Evolutionary conservation across 805 yeast genomes (phyloP).

Genomic region (Candida argentea): DNA sequence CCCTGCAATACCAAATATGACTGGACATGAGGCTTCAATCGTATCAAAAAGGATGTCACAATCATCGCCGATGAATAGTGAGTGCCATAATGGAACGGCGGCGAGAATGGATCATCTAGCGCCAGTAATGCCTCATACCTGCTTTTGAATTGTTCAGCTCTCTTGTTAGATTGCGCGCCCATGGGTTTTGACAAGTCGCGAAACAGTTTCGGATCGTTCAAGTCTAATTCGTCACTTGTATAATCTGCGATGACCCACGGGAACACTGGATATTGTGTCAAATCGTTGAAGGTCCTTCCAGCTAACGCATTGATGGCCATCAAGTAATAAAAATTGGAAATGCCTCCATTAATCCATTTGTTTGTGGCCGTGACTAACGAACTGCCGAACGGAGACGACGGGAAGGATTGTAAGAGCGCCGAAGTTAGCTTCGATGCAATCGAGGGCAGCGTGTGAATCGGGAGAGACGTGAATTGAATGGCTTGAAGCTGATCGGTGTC

Average conservation of each 20-base stretch:
- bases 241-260: constrained; percentile 90
- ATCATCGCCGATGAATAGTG: constrained; percentile 94
- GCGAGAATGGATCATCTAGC: constrained; percentile 45
- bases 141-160: constrained; percentile 58
- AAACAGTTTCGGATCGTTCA: constrained; percentile 48
- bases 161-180: constrained; percentile 69
- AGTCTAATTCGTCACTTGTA: constrained; percentile 57
- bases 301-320: constrained; percentile 76
- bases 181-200: constrained; percentile 80
- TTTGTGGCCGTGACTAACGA: constrained; percentile 41
- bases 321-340: constrained; percentile 75
- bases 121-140: constrained; percentile 63
- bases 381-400: constrained; percentile 12
- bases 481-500: constrained; percentile 50
- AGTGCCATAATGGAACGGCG: constrained; percentile 87
- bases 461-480: constrained; percentile 20
- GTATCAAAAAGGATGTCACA: constrained; percentile 68
- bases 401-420: constrained; percentile 10
- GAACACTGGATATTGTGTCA: constrained; percentile 85
- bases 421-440: constrained; percentile 17
- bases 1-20: constrained; percentile 75
- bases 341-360: constrained; percentile 67
- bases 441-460: constrained; percentile 2
- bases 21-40: constrained; percentile 73
- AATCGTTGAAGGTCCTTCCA: constrained; percentile 80